Percentiles rank a stretch among this genome's conserved stretches.
Evolutionary conservation across 1,284 basidiomycete species (phyloP).

Genomic region (Gymnopus androsaceus): DNA sequence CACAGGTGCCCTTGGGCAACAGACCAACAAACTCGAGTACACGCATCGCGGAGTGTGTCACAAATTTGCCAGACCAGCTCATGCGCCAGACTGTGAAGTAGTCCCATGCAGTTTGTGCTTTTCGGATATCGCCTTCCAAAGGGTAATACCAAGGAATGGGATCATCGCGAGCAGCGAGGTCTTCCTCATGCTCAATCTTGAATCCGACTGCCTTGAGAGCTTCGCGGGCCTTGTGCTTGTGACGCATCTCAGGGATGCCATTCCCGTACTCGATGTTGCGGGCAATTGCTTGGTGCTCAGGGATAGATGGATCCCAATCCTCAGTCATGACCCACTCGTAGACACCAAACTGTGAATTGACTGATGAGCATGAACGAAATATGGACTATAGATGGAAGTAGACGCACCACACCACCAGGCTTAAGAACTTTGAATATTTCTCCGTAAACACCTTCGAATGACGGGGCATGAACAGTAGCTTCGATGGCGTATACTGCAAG

Average conservation of each 20-base stretch:
- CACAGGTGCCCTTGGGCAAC: slow-evolving; percentile 90
- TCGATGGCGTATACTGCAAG: slow-evolving; percentile 97
- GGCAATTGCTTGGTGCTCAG: slow-evolving; percentile 89
- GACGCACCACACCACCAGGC: slow-evolving; percentile 89
- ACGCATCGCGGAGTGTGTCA: slow-evolving; percentile 84
- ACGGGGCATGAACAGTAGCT: slow-evolving; percentile 95
- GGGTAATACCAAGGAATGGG: slow-evolving; percentile 94
- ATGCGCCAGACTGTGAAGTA: slow-evolving; percentile 87
- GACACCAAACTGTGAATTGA: slow-evolving; percentile 78
- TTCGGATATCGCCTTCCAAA: slow-evolving; percentile 88
- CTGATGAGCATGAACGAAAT: neutral
- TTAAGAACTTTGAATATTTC: slow-evolving; percentile 95
- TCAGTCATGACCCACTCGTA: slow-evolving; percentile 99
- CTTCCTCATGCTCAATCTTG: slow-evolving; percentile 89
- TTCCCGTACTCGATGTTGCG: slow-evolving; percentile 93
- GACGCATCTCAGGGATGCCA: slow-evolving; percentile 97
- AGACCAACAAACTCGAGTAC: slow-evolving; percentile 79
- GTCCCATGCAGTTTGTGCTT: slow-evolving; percentile 95
- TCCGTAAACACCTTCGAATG: slow-evolving; percentile 94
- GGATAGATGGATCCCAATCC: slow-evolving; percentile 84
- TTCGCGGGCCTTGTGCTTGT: slow-evolving; percentile 69
- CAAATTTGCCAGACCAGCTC: slow-evolving; percentile 83
- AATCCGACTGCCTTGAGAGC: slow-evolving; percentile 89
- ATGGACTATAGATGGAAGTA: neutral
- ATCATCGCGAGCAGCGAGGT: slow-evolving; percentile 87